Base-by-base conservation (phyloP, 805 yeast genomes). In the Kodamaea fukazawae region DNA sequence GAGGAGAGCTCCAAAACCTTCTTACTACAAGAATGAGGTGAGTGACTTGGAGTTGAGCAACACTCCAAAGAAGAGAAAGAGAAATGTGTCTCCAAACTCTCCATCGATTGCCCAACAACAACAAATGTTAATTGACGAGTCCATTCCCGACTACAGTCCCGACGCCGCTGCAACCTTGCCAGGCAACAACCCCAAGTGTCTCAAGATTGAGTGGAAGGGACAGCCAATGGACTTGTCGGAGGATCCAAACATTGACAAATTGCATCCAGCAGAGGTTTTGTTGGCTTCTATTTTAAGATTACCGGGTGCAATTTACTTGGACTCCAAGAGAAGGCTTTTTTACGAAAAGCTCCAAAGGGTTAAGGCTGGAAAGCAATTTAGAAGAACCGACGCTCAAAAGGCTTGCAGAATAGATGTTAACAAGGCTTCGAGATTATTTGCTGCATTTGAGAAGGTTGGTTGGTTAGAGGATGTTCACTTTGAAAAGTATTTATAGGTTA, bases 321-420 rank as follows among this genome's bases (percentile, higher is more conserved):
- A 77, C 53, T 61, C 70, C 5, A 69, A 67, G 51, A 79, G 89
- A 62, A 76, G 98, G 48, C 72, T 91, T 18, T 93, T 91, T 64
- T 78, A 81, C 43, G 98, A 91, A 60, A 91, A 89, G 67, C 93
- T 90, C 23, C 79, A 79, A 49, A 77, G 96, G 37, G 63, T 81
- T 52, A 78, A 78, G 51, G 67, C 71, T 36, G 83, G 82, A 20
- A 70, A 81, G 56, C 91, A 93, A 18, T 91, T 91, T 66, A 81
- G 96, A 65, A 82, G 97, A 65, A 93, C 98, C 0, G 99, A 91
- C 63, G 96, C 97, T 6, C 98, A 91, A 65, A 93, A 93, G 70
- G 96, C 97, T 4, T 91, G 98, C 61, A 79, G 95, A 48, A 90
- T 93, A 49, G 98, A 93, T 62, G 98, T 91, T 32, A 93, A 93